phyloP scores from a whole-genome alignment of 345 rosid genomes.

The Eucalyptus cloeziana region DNA sequence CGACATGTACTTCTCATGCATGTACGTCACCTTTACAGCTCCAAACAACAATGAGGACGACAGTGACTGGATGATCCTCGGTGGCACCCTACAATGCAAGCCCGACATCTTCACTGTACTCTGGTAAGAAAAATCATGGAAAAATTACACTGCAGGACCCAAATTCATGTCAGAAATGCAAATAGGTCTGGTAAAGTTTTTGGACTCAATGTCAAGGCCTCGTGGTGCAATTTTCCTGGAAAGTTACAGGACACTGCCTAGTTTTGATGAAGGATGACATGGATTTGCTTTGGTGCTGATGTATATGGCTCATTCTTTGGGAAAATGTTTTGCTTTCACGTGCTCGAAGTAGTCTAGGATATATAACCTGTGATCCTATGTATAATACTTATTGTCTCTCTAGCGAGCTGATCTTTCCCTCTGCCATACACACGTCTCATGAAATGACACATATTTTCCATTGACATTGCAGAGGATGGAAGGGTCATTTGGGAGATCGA shows the following conservation, averaged over 20 bases:
- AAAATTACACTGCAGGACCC: no score
- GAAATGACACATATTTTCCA: not conserved
- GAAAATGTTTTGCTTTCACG: not conserved
- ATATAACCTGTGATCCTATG: not conserved
- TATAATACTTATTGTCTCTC: no score
- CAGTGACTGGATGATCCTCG: not conserved
- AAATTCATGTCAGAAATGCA: no score
- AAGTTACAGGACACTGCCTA: not conserved
- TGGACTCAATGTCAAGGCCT: not conserved
- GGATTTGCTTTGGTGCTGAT: not conserved
- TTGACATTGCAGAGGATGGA: slow-evolving; percentile 34
- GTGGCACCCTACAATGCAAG: not conserved
- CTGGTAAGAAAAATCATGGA: not conserved
- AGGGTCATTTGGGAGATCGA: slow-evolving; percentile 47
- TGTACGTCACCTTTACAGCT: not conserved
- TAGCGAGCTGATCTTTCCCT: not conserved
- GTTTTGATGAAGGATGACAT: not conserved
- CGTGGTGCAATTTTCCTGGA: not conserved
- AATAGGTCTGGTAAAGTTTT: no score
- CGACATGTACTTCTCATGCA: not conserved
- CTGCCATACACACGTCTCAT: not conserved
- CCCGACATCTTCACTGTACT: not conserved
- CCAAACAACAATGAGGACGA: not conserved
- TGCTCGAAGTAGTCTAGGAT: not conserved
- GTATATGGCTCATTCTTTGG: not conserved